phyloP scores from a whole-genome alignment of 495 filamentous ascomycete species.

The Talaromyces liani region DNA sequence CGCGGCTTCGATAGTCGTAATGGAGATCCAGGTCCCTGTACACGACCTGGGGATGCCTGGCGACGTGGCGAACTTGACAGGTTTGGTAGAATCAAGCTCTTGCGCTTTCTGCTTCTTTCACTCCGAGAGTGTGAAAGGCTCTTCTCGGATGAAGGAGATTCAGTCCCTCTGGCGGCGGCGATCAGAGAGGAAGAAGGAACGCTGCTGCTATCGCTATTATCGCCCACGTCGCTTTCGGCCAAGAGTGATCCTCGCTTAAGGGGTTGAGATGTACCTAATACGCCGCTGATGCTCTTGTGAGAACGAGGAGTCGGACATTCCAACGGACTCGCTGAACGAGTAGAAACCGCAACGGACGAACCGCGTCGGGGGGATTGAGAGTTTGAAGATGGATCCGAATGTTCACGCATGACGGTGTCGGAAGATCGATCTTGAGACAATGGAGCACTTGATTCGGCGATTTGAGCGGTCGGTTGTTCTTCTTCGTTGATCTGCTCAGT shows the following conservation, averaged over 20 bases:
- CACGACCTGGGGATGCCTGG: constrained; percentile 76
- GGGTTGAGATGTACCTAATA: constrained; percentile 53
- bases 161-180: constrained; percentile 61
- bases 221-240: constrained; percentile 68
- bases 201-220: constrained; percentile 76
- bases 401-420: constrained; percentile 9
- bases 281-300: constrained; percentile 58
- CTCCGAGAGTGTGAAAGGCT: constrained; percentile 62
- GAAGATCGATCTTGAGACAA: background rate
- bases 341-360: constrained; percentile 61
- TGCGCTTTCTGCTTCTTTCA: constrained; percentile 69
- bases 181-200: constrained; percentile 67
- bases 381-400: constrained; percentile 26
- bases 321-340: constrained; percentile 80
- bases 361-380: constrained; percentile 12
- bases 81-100: constrained; percentile 72
- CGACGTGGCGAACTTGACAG: constrained; percentile 66
- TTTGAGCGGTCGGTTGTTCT: background rate
- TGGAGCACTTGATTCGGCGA: background rate
- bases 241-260: constrained; percentile 65
- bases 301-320: constrained; percentile 90
- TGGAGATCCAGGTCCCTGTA: constrained; percentile 73
- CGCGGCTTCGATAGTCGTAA: constrained; percentile 81
- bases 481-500: constrained; percentile 8
- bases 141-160: constrained; percentile 85